Percentiles rank a stretch among this genome's conserved stretches.
phyloP scores from a whole-genome alignment of 2,329 filamentous ascomycete genomes.

The Chalaropsis thielavioides region DNA sequence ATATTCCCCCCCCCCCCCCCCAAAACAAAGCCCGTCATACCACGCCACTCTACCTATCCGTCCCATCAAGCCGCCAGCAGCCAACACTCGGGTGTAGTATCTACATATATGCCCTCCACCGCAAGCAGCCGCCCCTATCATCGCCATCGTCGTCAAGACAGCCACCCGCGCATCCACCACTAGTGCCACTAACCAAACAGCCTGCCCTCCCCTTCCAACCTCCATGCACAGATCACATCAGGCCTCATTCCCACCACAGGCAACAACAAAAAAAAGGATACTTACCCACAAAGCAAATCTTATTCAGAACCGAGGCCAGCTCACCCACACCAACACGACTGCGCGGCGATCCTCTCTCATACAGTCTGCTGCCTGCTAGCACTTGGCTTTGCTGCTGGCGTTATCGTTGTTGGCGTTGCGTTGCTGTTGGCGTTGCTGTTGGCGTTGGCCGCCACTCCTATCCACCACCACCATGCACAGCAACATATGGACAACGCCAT shows the following conservation, averaged over 20 bases:
- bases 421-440: too few species aligned
- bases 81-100: too few species aligned
- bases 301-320: background rate
- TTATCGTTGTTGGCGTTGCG: too few species aligned
- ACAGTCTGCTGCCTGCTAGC: too few species aligned
- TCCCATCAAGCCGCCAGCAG: too few species aligned
- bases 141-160: background rate
- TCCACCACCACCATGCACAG: background rate
- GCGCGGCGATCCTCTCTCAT: too few species aligned
- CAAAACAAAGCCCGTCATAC: background rate
- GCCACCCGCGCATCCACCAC: too few species aligned
- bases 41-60: too few species aligned
- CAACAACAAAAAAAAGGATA: background rate
- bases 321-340: background rate
- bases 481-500: background rate
- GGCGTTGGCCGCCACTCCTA: too few species aligned
- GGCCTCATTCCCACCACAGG: background rate
- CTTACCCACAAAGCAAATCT: background rate
- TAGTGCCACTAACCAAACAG: background rate
- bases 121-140: background rate
- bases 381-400: too few species aligned
- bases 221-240: conserved; percentile 4
- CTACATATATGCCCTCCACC: too few species aligned
- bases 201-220: background rate
- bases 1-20: background rate